Conservation (phyloP, 306 rosid genomes). For the Dalbergia cultrata region DNA sequence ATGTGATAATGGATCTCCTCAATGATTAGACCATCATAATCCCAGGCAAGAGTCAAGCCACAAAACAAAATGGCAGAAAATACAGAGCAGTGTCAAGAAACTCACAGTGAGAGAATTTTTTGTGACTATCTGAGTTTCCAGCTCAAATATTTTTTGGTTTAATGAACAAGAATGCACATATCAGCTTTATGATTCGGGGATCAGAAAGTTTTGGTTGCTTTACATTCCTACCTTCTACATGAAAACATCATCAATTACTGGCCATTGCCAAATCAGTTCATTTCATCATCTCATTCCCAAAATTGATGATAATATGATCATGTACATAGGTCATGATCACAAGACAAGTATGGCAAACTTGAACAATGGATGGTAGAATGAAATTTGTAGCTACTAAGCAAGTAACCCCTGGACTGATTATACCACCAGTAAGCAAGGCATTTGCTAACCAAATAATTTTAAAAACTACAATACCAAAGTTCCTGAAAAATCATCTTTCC, state of each 20-base stretch:
- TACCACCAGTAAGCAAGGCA: constrained; percentile 1
- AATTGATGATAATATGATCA: too few relatives aligned
- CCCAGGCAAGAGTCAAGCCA: constrained; percentile 29
- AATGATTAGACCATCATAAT: not conserved
- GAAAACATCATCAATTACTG: too few relatives aligned
- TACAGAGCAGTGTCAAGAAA: not conserved
- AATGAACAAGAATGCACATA: not conserved
- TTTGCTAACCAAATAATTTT: constrained; percentile 9
- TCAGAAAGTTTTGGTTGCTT: not conserved
- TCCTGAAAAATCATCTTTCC: constrained; percentile 41
- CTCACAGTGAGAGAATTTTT: not conserved
- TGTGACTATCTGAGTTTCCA: not conserved
- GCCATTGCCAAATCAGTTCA: too few relatives aligned
- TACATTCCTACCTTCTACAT: not conserved
- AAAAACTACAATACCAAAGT: constrained; percentile 57
- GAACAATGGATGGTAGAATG: not conserved
- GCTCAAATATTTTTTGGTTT: too few relatives aligned
- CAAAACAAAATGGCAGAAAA: constrained; percentile 31
- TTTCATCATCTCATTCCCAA: too few relatives aligned
- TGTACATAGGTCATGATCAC: not conserved
- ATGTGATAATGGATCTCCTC: constrained; percentile 19
- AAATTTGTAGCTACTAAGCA: not conserved
- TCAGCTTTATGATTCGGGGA: not conserved
- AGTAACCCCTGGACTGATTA: not conserved
- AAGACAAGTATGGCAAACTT: not conserved